phyloP scores from a whole-genome alignment of 352 stramenopile species.

The Pythium angustatum region DNA sequence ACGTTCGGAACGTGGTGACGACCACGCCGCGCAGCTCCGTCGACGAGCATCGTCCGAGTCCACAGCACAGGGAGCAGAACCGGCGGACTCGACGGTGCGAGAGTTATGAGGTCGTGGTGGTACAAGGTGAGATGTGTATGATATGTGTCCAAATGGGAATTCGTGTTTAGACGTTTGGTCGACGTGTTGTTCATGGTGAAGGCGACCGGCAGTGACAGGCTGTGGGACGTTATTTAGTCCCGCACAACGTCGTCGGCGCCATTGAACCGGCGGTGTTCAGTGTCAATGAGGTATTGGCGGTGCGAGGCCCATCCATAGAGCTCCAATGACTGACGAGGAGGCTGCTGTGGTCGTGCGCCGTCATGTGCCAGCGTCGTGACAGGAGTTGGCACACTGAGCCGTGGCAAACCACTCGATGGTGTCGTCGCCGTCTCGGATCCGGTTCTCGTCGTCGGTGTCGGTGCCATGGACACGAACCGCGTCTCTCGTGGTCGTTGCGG shows the following conservation, averaged over 20 bases:
- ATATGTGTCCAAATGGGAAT: background rate
- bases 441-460: background rate
- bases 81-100: background rate
- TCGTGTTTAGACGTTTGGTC: no score
- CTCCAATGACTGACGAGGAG: background rate
- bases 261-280: background rate
- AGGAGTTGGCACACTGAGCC: background rate
- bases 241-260: background rate
- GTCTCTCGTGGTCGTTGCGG: background rate
- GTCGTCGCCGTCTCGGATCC: no score
- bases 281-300: conserved; percentile 5
- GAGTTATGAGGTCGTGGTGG: background rate
- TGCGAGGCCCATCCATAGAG: conserved; percentile 2
- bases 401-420: background rate
- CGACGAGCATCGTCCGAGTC: background rate
- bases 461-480: background rate
- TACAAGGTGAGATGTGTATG: background rate
- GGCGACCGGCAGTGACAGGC: no score
- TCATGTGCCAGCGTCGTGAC: no score
- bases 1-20: background rate
- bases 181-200: no score
- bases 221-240: no score
- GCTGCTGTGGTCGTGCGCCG: no score
- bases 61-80: background rate
- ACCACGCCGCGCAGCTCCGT: background rate